Base-by-base conservation (phyloP, 768 basidiomycete species). In the Russula foetens region DNA sequence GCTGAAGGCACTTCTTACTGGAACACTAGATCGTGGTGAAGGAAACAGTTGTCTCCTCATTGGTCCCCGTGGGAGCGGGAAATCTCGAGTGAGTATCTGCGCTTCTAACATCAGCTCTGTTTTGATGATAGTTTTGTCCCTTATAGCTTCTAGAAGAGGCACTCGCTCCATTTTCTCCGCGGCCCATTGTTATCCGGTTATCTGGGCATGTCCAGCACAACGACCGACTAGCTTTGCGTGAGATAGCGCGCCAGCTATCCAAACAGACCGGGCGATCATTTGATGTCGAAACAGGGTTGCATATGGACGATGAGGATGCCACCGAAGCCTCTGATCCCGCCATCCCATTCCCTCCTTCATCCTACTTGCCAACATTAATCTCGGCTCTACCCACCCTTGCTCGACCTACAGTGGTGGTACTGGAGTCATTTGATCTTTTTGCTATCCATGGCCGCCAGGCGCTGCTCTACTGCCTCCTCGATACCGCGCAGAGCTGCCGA, bases 351-450 rank as follows among this genome's bases (percentile, higher is more conserved):
- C 84, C 86, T 2, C 82, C 88, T 0, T 75, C 87, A 14, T 78
- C 88, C 4, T 85, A 90, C 63, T 78, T 92, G 24, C 85, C 88
- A 17, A 78, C 84, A 14, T 73, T 93, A 58, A 85, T 93, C 63
- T 84, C 88, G 15, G 72, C 88, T 23, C 77, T 97, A 0, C 85
- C 92, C 3, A 89, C 90, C 0, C 81, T 95, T 4, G 75, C 84
- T 12, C 85, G 86, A n/a, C 84, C 91, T 2, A 86, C 88, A 1
- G 70, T 98, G 49, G 78, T 98, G 39, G 73, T 98, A 44, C 79
- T 98, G 1, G 97, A 99, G 66, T 86, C 86, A 7, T 95, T 98
- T 71, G 97, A 99, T 70, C 79, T 94, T 28, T 99, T 98, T 71
- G 86, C 92, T 2, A 80, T 86, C 17, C 94, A 98, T 71, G 86